Evolutionary conservation across 2,329 filamentous ascomycete genomes (phyloP), one percentile per base, ranked within the genome.

Genomic region (Alternaria brassicae): DNA sequence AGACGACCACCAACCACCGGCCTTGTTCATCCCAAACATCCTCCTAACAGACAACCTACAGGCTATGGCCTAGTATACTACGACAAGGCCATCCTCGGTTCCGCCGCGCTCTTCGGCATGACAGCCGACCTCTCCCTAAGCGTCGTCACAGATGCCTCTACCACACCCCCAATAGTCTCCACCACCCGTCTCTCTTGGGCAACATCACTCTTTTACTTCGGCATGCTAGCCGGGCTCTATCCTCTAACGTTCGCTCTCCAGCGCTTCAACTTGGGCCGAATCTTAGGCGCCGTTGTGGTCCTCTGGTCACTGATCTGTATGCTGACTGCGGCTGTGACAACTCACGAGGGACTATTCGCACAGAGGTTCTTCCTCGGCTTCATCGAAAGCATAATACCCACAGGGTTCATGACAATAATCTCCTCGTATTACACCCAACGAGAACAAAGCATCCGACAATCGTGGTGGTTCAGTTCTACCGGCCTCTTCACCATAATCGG

Each of bases 191-290:
- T 93, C 27, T 88, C 85, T 65, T 93, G 90, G 90, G 90, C 90
- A 2, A 92, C 89, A 0, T 92, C 89, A 0, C 82, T 92, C 69
- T 92, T 93, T 80, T 93, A 92, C 79, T 92, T 93, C 66, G 90
- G 90, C 36, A 91, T 91, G 89, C 82, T 93, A 2, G 87, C 85
- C 0, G 90, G 90, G 0, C 79, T 91, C 3, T 92, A 91, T 62
- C 90, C 90, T 2, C 87, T 92, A 85, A 89, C 88, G 0, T 91
- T 89, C 60, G 80, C 85, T 0, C 80, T 91, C 1, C 90, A 93
- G 74, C 85, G 86, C 19, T 90, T 91, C 79, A 81, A 86, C 59
- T 82, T 87, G 2, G 85, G 87, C n/a, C 82, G 83, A 45, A 85
- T 90, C 1, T 82, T 93, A 3, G 89, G 89, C 12, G 80, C 70